Evolutionary conservation across 148 eudicot species (phyloP).

Genomic region (Rhododendron mucronatum): DNA sequence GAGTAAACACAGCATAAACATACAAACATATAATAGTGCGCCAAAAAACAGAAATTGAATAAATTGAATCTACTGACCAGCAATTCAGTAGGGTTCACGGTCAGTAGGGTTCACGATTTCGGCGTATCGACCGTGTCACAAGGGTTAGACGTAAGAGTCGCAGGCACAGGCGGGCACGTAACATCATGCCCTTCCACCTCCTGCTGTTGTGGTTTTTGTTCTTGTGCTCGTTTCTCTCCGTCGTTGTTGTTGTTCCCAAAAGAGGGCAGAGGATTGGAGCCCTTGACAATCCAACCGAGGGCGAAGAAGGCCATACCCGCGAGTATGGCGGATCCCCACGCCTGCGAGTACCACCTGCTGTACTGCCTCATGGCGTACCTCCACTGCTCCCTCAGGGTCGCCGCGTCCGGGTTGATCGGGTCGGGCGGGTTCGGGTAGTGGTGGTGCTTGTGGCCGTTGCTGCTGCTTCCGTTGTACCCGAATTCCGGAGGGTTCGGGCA

Average conservation of each 20-base stretch:
- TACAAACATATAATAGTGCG: background rate
- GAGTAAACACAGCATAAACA: background rate
- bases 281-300: constrained; percentile 90
- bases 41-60: background rate
- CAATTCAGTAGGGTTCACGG: background rate
- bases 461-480: constrained; percentile 7
- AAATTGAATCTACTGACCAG: background rate
- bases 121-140: background rate
- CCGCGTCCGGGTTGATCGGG: constrained; percentile 34
- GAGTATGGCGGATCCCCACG: constrained; percentile 97
- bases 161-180: background rate
- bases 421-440: constrained; percentile 66
- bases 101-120: constrained; percentile 1
- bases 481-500: constrained; percentile 61
- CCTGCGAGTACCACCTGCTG: constrained; percentile 90
- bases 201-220: background rate
- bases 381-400: constrained; percentile 83
- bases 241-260: background rate
- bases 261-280: constrained; percentile 77
- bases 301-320: constrained; percentile 93
- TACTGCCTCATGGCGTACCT: constrained; percentile 74
- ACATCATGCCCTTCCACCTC: background rate
- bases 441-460: constrained; percentile 8
- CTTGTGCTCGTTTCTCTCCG: too few relatives aligned
- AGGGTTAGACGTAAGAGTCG: background rate